phyloP scores from a whole-genome alignment of 177 flowering plant species.

The Vitis hybrid region DNA sequence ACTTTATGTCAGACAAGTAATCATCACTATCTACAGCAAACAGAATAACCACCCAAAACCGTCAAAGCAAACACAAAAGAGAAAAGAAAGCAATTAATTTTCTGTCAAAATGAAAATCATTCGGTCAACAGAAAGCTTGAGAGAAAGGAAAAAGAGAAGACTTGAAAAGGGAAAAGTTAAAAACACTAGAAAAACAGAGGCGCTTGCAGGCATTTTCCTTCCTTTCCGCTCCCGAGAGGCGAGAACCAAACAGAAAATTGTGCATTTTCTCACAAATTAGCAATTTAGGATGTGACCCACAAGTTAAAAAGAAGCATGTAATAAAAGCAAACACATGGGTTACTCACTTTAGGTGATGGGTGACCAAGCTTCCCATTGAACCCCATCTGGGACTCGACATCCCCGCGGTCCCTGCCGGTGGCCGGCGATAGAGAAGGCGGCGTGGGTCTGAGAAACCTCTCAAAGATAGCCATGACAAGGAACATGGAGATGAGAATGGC shows the following conservation, averaged over 20 bases:
- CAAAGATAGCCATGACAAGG: conserved; percentile 71
- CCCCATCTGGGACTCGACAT: conserved; percentile 44
- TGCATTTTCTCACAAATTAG: background rate
- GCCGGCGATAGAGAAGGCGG: conserved; percentile 22
- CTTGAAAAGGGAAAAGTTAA: too few species aligned
- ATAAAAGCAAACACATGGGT: background rate
- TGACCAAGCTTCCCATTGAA: conserved; percentile 40
- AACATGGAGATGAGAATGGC: conserved; percentile 80
- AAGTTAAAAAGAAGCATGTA: background rate
- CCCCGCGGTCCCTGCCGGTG: conserved; percentile 21
- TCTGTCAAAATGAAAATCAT: background rate
- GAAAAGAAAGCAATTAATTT: background rate
- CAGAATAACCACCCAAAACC: conserved; percentile 18
- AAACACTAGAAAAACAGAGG: too few species aligned
- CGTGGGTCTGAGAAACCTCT: conserved; percentile 56
- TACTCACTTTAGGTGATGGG: conserved; percentile 58
- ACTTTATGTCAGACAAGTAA: conserved; percentile 16
- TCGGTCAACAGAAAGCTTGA: too few species aligned
- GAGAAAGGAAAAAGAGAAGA: too few species aligned
- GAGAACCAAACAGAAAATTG: background rate
- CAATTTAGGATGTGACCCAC: background rate
- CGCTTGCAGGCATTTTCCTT: too few species aligned
- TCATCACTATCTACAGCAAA: conserved; percentile 12
- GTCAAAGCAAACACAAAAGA: conserved; percentile 1
- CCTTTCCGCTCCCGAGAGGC: too few species aligned